These are phyloP conservation scores for Phytophthora boehmeriae DNA, from an alignment of 352 stramenopile genomes.

Conservation along the genomic window DNA sequence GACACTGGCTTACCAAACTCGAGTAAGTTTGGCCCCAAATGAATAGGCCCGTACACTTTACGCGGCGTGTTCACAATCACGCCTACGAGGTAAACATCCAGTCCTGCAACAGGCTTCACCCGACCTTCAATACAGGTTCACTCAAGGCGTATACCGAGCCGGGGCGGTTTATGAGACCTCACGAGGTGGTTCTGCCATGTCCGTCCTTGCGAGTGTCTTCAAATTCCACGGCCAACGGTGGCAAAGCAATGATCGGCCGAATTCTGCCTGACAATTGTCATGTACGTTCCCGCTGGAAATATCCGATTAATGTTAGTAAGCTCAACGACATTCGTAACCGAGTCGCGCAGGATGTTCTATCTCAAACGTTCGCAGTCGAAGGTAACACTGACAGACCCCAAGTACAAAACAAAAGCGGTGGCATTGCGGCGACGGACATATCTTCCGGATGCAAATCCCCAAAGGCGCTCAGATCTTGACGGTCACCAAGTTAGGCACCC, in stretches of 20 bases:
- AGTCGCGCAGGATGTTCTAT: not conserved
- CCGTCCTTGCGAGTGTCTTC: too few species aligned
- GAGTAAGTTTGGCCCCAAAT: too few species aligned
- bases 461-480: not conserved
- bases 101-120: too few species aligned
- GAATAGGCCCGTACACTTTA: too few species aligned
- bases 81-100: too few species aligned
- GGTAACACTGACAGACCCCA: not conserved
- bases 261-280: not conserved
- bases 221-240: not conserved
- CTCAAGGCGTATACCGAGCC: not conserved
- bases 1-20: not conserved
- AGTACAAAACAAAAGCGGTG: not conserved
- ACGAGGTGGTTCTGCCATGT: conserved; percentile 3
- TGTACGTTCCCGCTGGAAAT: not conserved
- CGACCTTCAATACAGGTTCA: not conserved
- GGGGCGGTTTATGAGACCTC: too few species aligned
- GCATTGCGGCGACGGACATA: not conserved
- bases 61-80: too few species aligned
- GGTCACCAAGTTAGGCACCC: not conserved
- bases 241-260: not conserved
- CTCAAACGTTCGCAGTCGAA: not conserved
- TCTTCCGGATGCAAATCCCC: conserved; percentile 3
- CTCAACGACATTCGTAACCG: not conserved
- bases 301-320: not conserved